A percentile compares a stretch with the other conserved stretches of the same genome.
Conservation (phyloP, 257 asterid species). For the Nicotiana attenuata region DNA sequence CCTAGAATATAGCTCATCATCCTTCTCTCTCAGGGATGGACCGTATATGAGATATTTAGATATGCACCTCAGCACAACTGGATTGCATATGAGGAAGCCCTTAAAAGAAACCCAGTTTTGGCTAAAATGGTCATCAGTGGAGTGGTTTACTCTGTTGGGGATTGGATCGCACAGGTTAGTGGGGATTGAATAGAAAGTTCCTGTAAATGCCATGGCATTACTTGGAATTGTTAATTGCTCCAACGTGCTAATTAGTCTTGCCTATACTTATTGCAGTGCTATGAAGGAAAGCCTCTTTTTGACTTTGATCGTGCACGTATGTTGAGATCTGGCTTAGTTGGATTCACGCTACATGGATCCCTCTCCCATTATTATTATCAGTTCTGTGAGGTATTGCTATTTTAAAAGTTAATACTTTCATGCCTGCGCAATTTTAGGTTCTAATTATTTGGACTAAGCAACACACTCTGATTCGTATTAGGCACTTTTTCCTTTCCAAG, state of each 20-base stretch:
- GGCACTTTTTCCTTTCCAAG: conserved; percentile 77
- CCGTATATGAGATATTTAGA: conserved; percentile 68
- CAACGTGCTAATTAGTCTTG: not conserved
- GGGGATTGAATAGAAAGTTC: not conserved
- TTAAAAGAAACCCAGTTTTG: conserved; percentile 66
- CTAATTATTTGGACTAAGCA: not conserved
- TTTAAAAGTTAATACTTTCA: not conserved
- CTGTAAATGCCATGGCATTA: not conserved
- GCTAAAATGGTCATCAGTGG: conserved; percentile 91
- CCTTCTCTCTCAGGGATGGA: conserved; percentile 65
- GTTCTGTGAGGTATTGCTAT: conserved; percentile 61
- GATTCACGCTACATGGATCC: conserved; percentile 81
- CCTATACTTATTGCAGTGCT: conserved; percentile 41
- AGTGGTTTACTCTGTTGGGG: conserved; percentile 74
- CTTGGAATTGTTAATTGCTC: not conserved
- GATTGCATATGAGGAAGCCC: conserved; percentile 86
- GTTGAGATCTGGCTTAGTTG: conserved; percentile 77
- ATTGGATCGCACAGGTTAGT: conserved; percentile 89
- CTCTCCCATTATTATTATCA: conserved; percentile 83
- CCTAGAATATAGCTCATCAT: not conserved
- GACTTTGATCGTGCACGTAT: conserved; percentile 67
- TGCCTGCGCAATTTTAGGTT: not conserved
- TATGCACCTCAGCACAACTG: conserved; percentile 87
- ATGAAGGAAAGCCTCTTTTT: conserved; percentile 82
- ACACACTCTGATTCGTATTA: conserved; percentile 16